Percentiles rank a stretch among this genome's conserved stretches.
These are phyloP conservation scores for Leptomonas pyrrhocoris DNA, from an alignment of 208 protist genomes.

Conservation along the genomic window DNA sequence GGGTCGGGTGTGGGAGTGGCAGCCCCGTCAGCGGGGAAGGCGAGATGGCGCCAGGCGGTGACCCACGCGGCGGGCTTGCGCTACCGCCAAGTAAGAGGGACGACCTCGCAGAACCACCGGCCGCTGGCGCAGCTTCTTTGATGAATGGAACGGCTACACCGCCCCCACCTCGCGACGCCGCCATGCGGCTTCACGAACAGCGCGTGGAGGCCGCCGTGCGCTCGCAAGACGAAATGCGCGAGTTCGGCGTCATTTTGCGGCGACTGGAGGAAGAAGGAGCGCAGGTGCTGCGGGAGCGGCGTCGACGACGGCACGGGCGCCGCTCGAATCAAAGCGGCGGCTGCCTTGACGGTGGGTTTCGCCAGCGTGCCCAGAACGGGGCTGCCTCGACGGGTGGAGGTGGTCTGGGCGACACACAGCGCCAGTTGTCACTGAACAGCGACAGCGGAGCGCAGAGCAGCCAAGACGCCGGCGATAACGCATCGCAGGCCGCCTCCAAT, in stretches of 20 bases:
- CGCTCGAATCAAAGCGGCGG: background rate
- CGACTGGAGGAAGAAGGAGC: slow-evolving; percentile 37
- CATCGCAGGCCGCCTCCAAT: slow-evolving; percentile 3
- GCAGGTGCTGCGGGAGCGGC: slow-evolving; percentile 11
- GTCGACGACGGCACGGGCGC: slow-evolving; percentile 2
- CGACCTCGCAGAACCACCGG: no score
- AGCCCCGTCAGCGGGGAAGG: background rate
- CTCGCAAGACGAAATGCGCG: slow-evolving; percentile 49
- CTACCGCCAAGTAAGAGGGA: no score
- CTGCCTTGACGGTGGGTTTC: background rate
- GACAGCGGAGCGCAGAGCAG: background rate
- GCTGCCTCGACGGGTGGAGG: background rate
- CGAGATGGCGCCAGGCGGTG: background rate
- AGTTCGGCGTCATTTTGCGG: slow-evolving; percentile 42
- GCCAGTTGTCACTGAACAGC: background rate
- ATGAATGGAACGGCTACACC: background rate
- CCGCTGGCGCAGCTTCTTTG: background rate
- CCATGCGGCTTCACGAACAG: slow-evolving; percentile 43
- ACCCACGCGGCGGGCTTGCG: background rate
- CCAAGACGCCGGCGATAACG: background rate
- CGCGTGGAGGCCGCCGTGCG: slow-evolving; percentile 34
- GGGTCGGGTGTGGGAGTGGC: no score
- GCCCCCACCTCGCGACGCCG: slow-evolving; percentile 3
- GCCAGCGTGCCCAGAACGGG: background rate
- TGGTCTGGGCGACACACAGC: background rate